Evolutionary conservation across 176 grass and related monocot species (phyloP).

Genomic region (Tillandsia fasciculata): DNA sequence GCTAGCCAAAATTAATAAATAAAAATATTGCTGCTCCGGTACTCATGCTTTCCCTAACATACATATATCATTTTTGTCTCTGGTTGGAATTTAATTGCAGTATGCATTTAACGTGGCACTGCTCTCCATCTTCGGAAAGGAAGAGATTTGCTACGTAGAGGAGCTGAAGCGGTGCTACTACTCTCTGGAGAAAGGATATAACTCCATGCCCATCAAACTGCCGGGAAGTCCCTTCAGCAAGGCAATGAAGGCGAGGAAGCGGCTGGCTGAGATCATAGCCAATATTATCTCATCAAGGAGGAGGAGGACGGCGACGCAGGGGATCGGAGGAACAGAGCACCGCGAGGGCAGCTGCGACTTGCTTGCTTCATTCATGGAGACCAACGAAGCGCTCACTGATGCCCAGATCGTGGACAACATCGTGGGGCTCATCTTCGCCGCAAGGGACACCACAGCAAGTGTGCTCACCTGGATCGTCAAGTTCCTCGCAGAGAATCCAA

Average conservation of each 20-base stretch:
- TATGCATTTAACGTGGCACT: slow-evolving; percentile 95
- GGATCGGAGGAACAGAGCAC: no score
- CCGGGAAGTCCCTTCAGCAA: slow-evolving; percentile 89
- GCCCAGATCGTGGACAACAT: slow-evolving; percentile 89
- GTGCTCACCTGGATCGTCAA: slow-evolving; percentile 99
- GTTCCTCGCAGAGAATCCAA: slow-evolving; percentile 80
- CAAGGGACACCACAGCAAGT: slow-evolving; percentile 89
- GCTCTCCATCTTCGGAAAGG: slow-evolving; percentile 82
- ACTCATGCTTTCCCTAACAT: no score
- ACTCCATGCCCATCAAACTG: slow-evolving; percentile 96
- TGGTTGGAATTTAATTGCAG: slow-evolving; percentile 20
- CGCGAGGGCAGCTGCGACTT: slow-evolving; percentile 29
- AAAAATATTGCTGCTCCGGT: no score
- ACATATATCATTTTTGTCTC: background rate
- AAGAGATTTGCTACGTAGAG: slow-evolving; percentile 77
- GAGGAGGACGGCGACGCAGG: slow-evolving; percentile 2
- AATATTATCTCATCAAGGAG: slow-evolving; percentile 59
- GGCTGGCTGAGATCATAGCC: slow-evolving; percentile 61
- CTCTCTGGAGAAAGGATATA: slow-evolving; percentile 91
- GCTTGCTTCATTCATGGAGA: slow-evolving; percentile 80
- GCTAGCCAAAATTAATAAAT: no score
- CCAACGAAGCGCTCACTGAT: slow-evolving; percentile 69
- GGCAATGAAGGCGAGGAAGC: slow-evolving; percentile 78
- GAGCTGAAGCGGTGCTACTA: slow-evolving; percentile 95
- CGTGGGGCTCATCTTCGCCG: slow-evolving; percentile 90